A percentile compares a stretch with the other conserved stretches of the same genome.
Conservation (phyloP, 805 yeast species). For the Blastobotrys attinorum region DNA sequence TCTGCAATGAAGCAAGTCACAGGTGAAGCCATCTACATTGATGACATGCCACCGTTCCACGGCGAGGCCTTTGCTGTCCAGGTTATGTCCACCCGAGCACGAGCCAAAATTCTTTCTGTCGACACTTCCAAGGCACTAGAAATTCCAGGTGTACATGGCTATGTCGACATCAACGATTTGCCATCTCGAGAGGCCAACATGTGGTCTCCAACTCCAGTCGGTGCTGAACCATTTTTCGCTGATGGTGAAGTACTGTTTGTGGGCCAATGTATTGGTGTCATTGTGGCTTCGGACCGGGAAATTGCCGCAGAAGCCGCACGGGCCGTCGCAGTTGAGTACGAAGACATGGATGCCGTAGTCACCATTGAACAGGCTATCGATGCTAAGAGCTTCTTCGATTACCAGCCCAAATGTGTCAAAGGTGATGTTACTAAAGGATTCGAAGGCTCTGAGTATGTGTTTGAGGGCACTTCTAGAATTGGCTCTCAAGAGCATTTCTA, state of each 20-base stretch:
- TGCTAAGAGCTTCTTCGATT: slow-evolving; percentile 35
- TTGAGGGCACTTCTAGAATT: slow-evolving; percentile 34
- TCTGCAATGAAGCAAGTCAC: slow-evolving; percentile 40
- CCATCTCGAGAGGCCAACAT: slow-evolving; percentile 31
- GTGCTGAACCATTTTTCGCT: slow-evolving; percentile 38
- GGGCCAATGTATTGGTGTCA: slow-evolving; percentile 39
- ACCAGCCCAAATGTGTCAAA: slow-evolving; percentile 26
- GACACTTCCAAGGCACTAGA: slow-evolving; percentile 33
- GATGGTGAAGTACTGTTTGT: slow-evolving; percentile 34
- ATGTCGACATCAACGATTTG: slow-evolving; percentile 35
- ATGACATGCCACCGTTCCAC: slow-evolving; percentile 37
- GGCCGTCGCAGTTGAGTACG: slow-evolving; percentile 36
- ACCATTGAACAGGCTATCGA: slow-evolving; percentile 39
- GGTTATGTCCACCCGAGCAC: slow-evolving; percentile 37
- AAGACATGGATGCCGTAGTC: slow-evolving; percentile 34
- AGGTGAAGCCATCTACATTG: slow-evolving; percentile 42
- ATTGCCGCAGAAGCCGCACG: slow-evolving; percentile 38
- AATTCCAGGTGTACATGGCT: slow-evolving; percentile 38
- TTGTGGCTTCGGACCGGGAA: slow-evolving; percentile 34
- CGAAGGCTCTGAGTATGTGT: slow-evolving; percentile 25
- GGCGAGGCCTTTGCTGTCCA: slow-evolving; percentile 38
- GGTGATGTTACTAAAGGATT: slow-evolving; percentile 38
- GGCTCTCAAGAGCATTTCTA: slow-evolving; percentile 46
- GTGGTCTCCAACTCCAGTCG: slow-evolving; percentile 38
- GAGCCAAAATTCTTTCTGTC: slow-evolving; percentile 36